phyloP scores from a whole-genome alignment of 805 yeast genomes.

The Grigorovia jiainica region DNA sequence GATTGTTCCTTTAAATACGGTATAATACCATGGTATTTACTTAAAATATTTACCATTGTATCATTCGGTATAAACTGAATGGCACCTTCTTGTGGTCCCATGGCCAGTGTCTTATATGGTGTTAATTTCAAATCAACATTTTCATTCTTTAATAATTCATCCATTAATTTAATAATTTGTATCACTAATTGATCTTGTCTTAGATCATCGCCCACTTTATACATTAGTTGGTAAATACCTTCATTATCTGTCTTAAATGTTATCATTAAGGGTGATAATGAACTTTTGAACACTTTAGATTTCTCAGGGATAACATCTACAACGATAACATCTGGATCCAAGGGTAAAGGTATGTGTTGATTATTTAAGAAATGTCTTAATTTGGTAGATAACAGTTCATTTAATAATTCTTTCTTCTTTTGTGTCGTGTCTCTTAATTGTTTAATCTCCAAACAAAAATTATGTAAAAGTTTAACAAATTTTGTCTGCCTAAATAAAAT shows the following conservation, averaged over 20 bases:
- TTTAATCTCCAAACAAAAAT: slow-evolving; percentile 56
- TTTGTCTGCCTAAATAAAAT: slow-evolving; percentile 51
- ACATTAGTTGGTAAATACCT: slow-evolving; percentile 67
- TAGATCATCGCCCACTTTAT: slow-evolving; percentile 89
- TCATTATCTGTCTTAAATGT: slow-evolving; percentile 54
- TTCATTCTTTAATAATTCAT: slow-evolving; percentile 75
- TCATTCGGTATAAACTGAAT: slow-evolving; percentile 92
- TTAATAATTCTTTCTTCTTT: slow-evolving; percentile 60
- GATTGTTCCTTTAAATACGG: slow-evolving; percentile 50
- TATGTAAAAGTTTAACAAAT: slow-evolving; percentile 56
- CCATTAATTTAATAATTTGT: slow-evolving; percentile 87
- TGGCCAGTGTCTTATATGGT: slow-evolving; percentile 85
- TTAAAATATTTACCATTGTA: slow-evolving; percentile 70
- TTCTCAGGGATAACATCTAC: slow-evolving; percentile 73
- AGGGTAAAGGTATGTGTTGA: slow-evolving; percentile 60
- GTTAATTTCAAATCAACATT: slow-evolving; percentile 80
- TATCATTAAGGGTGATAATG: slow-evolving; percentile 80
- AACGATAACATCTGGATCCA: slow-evolving; percentile 70
- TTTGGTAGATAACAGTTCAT: slow-evolving; percentile 33
- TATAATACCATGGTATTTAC: slow-evolving; percentile 66
- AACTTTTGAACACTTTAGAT: slow-evolving; percentile 82
- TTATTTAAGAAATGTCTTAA: slow-evolving; percentile 32
- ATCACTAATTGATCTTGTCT: slow-evolving; percentile 96
- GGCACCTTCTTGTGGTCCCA: slow-evolving; percentile 85
- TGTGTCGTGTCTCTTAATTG: slow-evolving; percentile 65